Percentiles rank a stretch among this genome's conserved stretches.
These are phyloP conservation scores for Suzukiozyma palmioleophila DNA, from an alignment of 1,139 yeast genomes.

Conservation along the genomic window DNA sequence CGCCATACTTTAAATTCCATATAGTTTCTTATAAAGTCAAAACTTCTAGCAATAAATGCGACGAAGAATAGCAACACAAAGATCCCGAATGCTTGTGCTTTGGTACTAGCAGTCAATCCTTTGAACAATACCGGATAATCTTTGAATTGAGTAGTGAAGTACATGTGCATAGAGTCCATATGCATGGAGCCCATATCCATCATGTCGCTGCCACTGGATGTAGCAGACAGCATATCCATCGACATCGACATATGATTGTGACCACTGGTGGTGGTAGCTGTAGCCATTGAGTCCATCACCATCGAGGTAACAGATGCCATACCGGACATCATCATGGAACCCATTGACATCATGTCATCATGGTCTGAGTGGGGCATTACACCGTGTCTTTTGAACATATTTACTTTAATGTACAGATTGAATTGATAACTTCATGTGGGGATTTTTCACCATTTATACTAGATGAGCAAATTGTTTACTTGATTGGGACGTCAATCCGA, in stretches of 20 bases:
- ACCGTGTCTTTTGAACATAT: conserved; percentile 4
- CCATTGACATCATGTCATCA: conserved; percentile 4
- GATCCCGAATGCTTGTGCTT: conserved; percentile 68
- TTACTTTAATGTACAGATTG: background rate
- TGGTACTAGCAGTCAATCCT: conserved; percentile 45
- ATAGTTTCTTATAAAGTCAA: conserved; percentile 56
- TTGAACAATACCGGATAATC: conserved; percentile 61
- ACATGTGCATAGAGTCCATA: conserved; percentile 48
- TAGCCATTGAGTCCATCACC: conserved; percentile 10
- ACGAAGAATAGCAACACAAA: conserved; percentile 55
- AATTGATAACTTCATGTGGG: too few relatives aligned
- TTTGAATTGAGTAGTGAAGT: conserved; percentile 45
- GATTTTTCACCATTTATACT: too few relatives aligned
- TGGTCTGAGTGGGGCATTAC: background rate
- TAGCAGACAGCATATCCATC: conserved; percentile 5
- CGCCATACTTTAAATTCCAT: conserved; percentile 63
- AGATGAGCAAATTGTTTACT: too few relatives aligned
- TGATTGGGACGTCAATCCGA: too few relatives aligned
- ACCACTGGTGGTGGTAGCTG: conserved; percentile 6
- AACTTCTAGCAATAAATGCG: conserved; percentile 55
- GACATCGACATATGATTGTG: conserved; percentile 1
- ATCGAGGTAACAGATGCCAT: conserved; percentile 9
- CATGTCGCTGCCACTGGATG: conserved; percentile 2
- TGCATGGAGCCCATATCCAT: conserved; percentile 20
- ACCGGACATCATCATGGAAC: conserved; percentile 5